Evolutionary conservation across 1,284 basidiomycete species (phyloP).

Genomic region (Marasmius tenuissimus): DNA sequence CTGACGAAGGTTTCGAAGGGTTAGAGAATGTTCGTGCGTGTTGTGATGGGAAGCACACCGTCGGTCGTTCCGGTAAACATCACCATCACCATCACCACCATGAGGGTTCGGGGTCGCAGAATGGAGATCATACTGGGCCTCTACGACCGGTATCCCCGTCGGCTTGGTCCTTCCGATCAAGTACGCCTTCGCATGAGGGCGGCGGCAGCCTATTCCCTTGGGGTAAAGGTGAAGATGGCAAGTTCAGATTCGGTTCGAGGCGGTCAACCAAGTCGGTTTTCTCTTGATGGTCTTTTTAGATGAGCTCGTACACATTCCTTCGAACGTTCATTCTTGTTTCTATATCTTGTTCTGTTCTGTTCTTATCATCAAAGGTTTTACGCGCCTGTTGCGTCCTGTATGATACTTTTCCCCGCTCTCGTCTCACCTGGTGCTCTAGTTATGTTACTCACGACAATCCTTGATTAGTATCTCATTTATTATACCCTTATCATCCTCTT

Average conservation of each 20-base stretch:
- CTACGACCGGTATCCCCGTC: slow-evolving; percentile 67
- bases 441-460: not conserved
- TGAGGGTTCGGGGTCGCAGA: slow-evolving; percentile 16
- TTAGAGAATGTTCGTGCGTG: slow-evolving; percentile 94
- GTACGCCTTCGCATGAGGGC: slow-evolving; percentile 58
- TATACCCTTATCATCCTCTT: not conserved
- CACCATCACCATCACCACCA: slow-evolving; percentile 49
- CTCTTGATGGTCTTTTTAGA: not conserved
- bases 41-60: slow-evolving; percentile 90
- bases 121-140: slow-evolving; percentile 47
- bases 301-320: not conserved
- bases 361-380: too few relatives aligned
- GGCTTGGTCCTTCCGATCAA: slow-evolving; percentile 81
- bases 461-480: not conserved
- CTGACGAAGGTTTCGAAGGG: slow-evolving; percentile 87
- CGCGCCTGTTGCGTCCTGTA: too few relatives aligned
- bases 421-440: not conserved
- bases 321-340: not conserved
- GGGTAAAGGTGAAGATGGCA: slow-evolving; percentile 13
- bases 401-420: too few relatives aligned
- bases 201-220: slow-evolving; percentile 38
- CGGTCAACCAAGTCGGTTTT: slow-evolving; percentile 12
- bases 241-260: slow-evolving; percentile 15
- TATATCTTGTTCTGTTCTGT: not conserved
- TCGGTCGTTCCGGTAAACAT: slow-evolving; percentile 62